These are phyloP conservation scores for Mariannaea sp. DNA, from an alignment of 2,329 filamentous ascomycete species.

Conservation along the genomic window DNA sequence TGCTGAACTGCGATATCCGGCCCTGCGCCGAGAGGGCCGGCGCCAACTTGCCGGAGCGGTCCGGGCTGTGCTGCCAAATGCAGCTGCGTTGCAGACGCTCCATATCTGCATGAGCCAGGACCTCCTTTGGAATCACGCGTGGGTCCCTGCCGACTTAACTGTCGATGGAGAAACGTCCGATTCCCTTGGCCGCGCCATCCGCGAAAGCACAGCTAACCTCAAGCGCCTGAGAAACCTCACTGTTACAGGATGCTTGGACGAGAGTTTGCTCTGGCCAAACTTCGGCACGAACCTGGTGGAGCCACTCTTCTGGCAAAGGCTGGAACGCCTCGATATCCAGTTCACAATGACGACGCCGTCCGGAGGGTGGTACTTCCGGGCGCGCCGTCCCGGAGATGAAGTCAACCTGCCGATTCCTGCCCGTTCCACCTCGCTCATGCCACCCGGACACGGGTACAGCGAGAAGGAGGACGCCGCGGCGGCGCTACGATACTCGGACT, in stretches of 20 bases:
- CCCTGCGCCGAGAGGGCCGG: slow-evolving; percentile 17
- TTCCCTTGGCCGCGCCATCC: slow-evolving; percentile 17
- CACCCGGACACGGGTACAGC: slow-evolving; percentile 23
- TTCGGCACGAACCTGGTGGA: slow-evolving; percentile 12
- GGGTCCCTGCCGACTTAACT: slow-evolving; percentile 20
- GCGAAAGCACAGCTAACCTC: slow-evolving; percentile 14
- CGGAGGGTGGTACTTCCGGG: slow-evolving; percentile 26
- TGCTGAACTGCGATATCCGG: slow-evolving; percentile 21
- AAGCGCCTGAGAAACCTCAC: slow-evolving; percentile 17
- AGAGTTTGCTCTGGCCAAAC: slow-evolving; percentile 22
- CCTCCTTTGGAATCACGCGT: slow-evolving; percentile 27
- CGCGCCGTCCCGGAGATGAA: slow-evolving; percentile 18
- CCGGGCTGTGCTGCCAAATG: slow-evolving; percentile 13
- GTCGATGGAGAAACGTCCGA: slow-evolving; percentile 10
- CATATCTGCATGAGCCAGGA: slow-evolving; percentile 24
- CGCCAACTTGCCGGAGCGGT: slow-evolving; percentile 20
- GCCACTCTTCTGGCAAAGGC: slow-evolving; percentile 25
- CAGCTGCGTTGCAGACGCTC: slow-evolving; percentile 16
- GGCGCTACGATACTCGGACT: slow-evolving; percentile 20
- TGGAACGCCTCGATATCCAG: slow-evolving; percentile 23
- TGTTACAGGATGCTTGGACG: slow-evolving; percentile 22
- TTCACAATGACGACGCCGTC: slow-evolving; percentile 26
- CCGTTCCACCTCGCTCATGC: slow-evolving; percentile 10
- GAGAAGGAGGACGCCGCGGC: slow-evolving; percentile 21
- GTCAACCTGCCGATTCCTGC: slow-evolving; percentile 14